Evolutionary conservation across 768 basidiomycete genomes (phyloP).

Genomic region (Psilocybe tampanensis): DNA sequence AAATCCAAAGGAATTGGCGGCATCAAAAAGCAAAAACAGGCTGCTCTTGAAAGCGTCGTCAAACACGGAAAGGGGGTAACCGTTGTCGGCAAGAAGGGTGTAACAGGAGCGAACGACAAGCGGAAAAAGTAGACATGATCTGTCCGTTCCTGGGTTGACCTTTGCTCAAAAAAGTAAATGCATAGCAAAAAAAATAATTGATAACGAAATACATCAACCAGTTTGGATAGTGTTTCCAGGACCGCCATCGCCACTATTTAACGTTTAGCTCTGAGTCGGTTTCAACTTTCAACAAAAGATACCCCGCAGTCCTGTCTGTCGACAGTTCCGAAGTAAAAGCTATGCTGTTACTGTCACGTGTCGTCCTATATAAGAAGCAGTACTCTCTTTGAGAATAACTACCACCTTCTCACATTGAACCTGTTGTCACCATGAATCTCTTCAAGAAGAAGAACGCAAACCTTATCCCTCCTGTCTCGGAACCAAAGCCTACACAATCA

Average conservation of each 20-base stretch:
- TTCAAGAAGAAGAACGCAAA: slow-evolving; percentile 69
- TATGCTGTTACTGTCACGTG: not conserved
- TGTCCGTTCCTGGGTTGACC: not conserved
- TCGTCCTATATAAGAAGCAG: not conserved
- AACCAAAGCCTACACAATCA: slow-evolving; percentile 30
- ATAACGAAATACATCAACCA: not conserved
- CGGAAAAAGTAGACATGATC: slow-evolving; percentile 26
- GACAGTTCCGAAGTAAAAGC: not conserved
- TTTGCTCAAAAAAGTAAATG: not conserved
- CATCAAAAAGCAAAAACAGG: slow-evolving; percentile 83
- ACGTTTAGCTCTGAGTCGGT: too few relatives aligned
- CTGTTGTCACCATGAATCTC: slow-evolving; percentile 53
- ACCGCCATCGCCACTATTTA: too few relatives aligned
- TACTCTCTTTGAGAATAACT: not conserved
- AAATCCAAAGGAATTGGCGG: slow-evolving; percentile 52
- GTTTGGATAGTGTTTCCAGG: too few relatives aligned
- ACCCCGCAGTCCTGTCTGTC: too few relatives aligned
- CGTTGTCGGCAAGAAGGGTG: slow-evolving; percentile 74
- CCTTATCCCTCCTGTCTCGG: slow-evolving; percentile 67
- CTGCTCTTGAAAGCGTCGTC: slow-evolving; percentile 78
- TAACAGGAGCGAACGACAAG: slow-evolving; percentile 35
- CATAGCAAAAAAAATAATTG: not conserved
- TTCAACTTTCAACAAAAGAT: too few relatives aligned
- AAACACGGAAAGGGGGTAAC: slow-evolving; percentile 87
- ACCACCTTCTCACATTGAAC: slow-evolving; percentile 1